These are phyloP conservation scores for Cladophialophora psammophila DNA, from an alignment of 2,329 filamentous ascomycete genomes.

Conservation along the genomic window DNA sequence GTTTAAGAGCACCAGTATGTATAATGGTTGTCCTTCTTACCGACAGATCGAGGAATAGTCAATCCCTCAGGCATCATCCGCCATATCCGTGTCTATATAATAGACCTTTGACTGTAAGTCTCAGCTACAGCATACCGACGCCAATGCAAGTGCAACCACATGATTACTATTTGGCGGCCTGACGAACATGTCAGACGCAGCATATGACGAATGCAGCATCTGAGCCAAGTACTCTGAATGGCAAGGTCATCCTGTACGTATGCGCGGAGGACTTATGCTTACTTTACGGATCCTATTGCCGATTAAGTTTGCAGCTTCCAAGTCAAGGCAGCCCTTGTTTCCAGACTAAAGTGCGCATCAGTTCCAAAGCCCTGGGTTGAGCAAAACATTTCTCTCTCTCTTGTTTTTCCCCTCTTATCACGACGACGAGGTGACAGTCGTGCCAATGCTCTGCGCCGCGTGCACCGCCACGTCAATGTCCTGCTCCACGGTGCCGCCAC, in stretches of 20 bases:
- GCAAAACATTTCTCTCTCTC: neutral
- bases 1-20: neutral
- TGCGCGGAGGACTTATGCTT: neutral
- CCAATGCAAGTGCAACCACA: neutral
- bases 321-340: neutral
- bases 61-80: neutral
- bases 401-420: neutral
- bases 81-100: neutral
- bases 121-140: neutral
- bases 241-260: neutral
- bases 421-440: constrained; percentile 1
- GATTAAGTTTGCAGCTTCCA: neutral
- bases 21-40: neutral
- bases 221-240: neutral
- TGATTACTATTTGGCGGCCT: constrained; percentile 10
- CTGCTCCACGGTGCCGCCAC: constrained; percentile 30
- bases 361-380: neutral
- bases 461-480: constrained; percentile 28
- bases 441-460: constrained; percentile 20
- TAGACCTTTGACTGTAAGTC: neutral
- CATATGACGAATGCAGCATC: neutral
- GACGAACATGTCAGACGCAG: neutral
- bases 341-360: neutral
- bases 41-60: neutral
- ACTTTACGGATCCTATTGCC: neutral